Base-by-base conservation (phyloP, 2,329 filamentous ascomycete genomes). In the Penicillium sclerotigenum region DNA sequence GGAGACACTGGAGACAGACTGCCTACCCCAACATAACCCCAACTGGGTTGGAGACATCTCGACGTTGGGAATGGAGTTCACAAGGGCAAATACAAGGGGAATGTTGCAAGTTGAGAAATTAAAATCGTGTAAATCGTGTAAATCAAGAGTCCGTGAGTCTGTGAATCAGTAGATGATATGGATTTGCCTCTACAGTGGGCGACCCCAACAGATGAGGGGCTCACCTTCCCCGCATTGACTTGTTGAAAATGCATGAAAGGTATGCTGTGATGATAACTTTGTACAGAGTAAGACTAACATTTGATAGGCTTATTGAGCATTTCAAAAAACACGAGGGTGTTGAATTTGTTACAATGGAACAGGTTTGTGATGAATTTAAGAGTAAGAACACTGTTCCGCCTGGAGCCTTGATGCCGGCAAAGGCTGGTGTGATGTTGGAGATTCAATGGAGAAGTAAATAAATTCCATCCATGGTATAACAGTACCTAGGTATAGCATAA, bases 181-280 rank as follows among this genome's bases (percentile, higher is more conserved):
- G n/a, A 10, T 20, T 29, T 20, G 26, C 31, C 4, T 20, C 4
- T n/a, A n/a, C 9, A 2, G 52, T n/a, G 13, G 4, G 24, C 9
- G 28, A 40, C 36, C 11, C 48, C 18, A 20, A 50, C 18, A 28
- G 47, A 13, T 43, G 52, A 49, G 47, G 36, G 28, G 47, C 24
- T 52, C 36, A 50, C 28, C 34, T 61, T 57, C 58, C 58, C 63
- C 62, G 60, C 63, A 59, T 56, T 28, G 38, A 11, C 4, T 29
- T 13, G 18, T 26, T 20, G 14, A 61, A 57, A 57, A 89, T 90
- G 87, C 85, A 90, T 61, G 86, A 90, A 72, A 79, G 85, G 79
- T 83, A 71, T 56, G 71, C 63, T 14, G 31, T 9, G 13, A 31
- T 13, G 5, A 13, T 36, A 5, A 11, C 2, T 14, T 49, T 18